Percentiles rank a stretch among this genome's conserved stretches.
These are phyloP conservation scores for Fusarium torulosum DNA, from an alignment of 2,329 filamentous ascomycete species.

Conservation along the genomic window DNA sequence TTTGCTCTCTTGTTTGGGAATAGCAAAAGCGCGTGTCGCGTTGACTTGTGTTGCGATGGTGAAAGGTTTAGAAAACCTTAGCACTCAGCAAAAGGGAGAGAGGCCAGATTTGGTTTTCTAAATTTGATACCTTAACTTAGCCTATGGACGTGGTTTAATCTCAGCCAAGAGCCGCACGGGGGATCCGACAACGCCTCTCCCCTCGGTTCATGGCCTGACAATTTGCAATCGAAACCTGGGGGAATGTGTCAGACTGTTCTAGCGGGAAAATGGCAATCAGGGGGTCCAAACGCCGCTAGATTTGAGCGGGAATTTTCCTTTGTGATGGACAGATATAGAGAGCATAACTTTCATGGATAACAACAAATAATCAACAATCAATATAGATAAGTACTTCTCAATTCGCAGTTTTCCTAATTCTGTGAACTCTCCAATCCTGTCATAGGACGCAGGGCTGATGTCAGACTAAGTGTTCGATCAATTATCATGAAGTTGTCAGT, in stretches of 20 bases:
- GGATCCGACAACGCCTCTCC: slow-evolving; percentile 30
- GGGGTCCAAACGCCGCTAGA: slow-evolving; percentile 19
- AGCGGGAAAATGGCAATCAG: slow-evolving; percentile 29
- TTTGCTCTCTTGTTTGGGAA: slow-evolving; percentile 6
- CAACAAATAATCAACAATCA: too few species aligned
- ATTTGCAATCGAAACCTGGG: slow-evolving; percentile 42
- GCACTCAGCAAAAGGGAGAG: slow-evolving; percentile 3
- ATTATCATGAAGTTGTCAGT: slow-evolving; percentile 34
- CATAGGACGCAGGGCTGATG: slow-evolving; percentile 3
- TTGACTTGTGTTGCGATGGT: slow-evolving; percentile 14
- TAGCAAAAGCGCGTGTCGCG: slow-evolving; percentile 10
- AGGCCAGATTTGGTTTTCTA: slow-evolving; percentile 44
- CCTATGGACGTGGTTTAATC: slow-evolving; percentile 31
- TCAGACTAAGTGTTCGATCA: neutral
- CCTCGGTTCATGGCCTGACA: slow-evolving; percentile 41
- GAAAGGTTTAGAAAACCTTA: slow-evolving; percentile 13
- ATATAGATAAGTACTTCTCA: too few species aligned
- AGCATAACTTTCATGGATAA: too few species aligned
- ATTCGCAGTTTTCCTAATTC: neutral
- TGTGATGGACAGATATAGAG: neutral
- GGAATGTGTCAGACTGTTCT: slow-evolving; percentile 43
- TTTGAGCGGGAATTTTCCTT: slow-evolving; percentile 4
- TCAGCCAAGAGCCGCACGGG: slow-evolving; percentile 42
- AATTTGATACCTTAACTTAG: slow-evolving; percentile 27
- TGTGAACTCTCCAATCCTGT: neutral